Conservation (phyloP, 225 moss, liverwort and hornwort genomes). For the Anthoceros angustus region DNA sequence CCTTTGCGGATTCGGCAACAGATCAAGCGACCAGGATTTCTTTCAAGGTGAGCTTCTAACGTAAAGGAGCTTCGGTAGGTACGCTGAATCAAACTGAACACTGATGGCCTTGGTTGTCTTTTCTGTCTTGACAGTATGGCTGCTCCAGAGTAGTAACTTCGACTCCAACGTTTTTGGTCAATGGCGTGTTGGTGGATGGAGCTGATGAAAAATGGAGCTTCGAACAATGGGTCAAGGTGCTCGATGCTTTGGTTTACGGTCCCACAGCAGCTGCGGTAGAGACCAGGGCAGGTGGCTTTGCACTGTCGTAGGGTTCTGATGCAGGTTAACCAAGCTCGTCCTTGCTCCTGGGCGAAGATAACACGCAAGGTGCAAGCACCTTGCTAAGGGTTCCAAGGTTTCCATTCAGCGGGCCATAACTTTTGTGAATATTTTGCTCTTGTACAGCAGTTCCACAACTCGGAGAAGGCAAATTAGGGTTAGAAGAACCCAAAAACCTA, state of each 20-base stretch:
- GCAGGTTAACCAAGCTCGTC: no score
- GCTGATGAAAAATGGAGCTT: conserved; percentile 79
- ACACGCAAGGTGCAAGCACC: no score
- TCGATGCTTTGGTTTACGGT: conserved; percentile 37
- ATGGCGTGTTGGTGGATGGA: conserved; percentile 44
- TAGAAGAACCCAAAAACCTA: no score
- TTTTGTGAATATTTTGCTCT: no score
- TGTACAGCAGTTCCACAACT: no score
- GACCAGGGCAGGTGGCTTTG: no score
- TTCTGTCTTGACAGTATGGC: conserved; percentile 47
- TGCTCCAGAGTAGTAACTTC: conserved; percentile 72
- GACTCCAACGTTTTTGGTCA: conserved; percentile 70
- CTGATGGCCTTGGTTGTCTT: neutral
- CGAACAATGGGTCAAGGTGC: conserved; percentile 49
- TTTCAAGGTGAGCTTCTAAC: conserved; percentile 30
- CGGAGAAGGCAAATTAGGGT: no score
- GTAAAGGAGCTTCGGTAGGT: neutral
- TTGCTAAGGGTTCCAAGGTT: no score
- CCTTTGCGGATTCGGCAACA: conserved; percentile 32
- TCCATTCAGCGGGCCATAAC: no score
- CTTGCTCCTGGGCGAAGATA: no score
- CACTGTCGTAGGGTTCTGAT: no score
- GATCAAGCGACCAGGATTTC: conserved; percentile 57
- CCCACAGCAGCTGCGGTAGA: neutral
- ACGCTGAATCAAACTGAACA: neutral